Base-by-base conservation (phyloP, 2,329 filamentous ascomycete genomes). In the Nemania bipapillata region DNA sequence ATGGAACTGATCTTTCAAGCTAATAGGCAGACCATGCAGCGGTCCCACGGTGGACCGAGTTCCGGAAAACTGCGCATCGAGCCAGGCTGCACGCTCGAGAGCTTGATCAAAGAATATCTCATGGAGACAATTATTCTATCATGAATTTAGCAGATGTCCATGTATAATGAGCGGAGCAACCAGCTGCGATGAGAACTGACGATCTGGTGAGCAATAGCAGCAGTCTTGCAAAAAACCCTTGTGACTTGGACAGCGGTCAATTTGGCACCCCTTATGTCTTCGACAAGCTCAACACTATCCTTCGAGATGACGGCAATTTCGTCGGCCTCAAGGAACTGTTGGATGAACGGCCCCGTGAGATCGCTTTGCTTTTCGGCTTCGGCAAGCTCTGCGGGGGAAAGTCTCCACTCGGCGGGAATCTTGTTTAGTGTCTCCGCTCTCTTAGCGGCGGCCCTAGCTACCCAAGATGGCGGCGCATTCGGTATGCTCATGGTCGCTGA, bases 151-250 rank as follows among this genome's bases (percentile, higher is more conserved):
- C 71, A 24, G 20, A 24, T n/a, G n/a, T n/a, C n/a, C n/a, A 50
- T 26, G 12, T 50, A 22, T 32, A 15, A 52, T 52, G 49, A 9
- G 28, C 4, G 35, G 2, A 4, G 30, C 28, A 17, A 22, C 3
- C 24, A 24, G 24, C 45, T 35, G 30, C 40, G 5, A 37, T 4
- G 40, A 17, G 8, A 26, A 42, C 64, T 67, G 42, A 77, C 74
- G 42, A 83, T 77, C 68, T 86, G 84, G 45, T 86, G 83, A 0
- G 82, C 82, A 22, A 86, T 80, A 1, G 83, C 82, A 2, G 84
- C 82, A 17, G 84, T 79, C 70, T 86, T 86, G 62, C 83, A 83
- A 67, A 86, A 86, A 0, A 83, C 84, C 8, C 59, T 75, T n/a
- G 73, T 72, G 12, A 76, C 74, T 37, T 74, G 72, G 12, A 72